Base-by-base conservation (phyloP, 805 yeast species). In the Yamadazyma paraphyllophila region DNA sequence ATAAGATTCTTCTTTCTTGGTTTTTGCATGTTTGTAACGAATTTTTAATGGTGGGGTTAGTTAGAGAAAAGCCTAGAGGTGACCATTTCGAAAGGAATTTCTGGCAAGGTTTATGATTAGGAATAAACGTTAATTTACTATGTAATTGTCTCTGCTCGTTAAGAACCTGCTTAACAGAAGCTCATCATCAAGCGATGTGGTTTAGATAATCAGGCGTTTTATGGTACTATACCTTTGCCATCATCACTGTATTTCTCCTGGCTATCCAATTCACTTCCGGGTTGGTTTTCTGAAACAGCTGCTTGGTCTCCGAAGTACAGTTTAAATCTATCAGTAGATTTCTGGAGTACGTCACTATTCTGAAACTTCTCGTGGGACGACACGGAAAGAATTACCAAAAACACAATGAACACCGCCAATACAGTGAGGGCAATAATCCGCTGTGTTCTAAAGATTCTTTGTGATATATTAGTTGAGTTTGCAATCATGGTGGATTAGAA, bases 11-110 rank as follows among this genome's bases (percentile, higher is more conserved):
- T 0, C 68, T 85, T 52, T 77, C 88, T 3, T 80, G 94, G 80
- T 90, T 90, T 59, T 66, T 86, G 49, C 91, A 86, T 53, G 81
- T 82, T 14, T 72, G 91, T 40, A 78, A 78, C 20, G 96, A 89
- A 58, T 69, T 90, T 47, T 78, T 81, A 47, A 67, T 77, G 50
- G 66, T 86, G 45, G 97, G 97, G 0, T 65, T 88, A 39, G 59
- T 88, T 14, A 81, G 81, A 52, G 85, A 83, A 43, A 77, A 76
- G 36, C 66, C 82, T 12, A 82, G 81, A 60, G 78, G 80, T 26
- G 90, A 86, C 53, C 71, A 75, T 45, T 68, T 87, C 35, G 92
- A 87, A 54, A 88, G 85, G 56, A 70, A 81, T 12, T 62, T 81
- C 4, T 87, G 94, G 94, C 83, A 75, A 55, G 88, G 81, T 25